phyloP scores from a whole-genome alignment of 805 yeast genomes.

The Candida montana region DNA sequence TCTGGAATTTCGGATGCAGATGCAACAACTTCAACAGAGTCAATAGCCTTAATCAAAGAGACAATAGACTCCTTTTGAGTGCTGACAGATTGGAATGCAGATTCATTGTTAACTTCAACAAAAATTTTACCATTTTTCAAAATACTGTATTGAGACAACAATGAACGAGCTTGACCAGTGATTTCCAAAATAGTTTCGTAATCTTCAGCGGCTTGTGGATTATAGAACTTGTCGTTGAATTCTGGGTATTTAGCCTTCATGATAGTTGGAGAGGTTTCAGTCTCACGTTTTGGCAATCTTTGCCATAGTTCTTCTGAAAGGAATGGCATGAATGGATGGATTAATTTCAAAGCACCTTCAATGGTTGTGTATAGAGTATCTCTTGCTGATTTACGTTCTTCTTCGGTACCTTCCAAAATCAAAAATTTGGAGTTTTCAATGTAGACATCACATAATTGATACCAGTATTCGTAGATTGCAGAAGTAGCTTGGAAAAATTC shows the following conservation, averaged over 20 bases:
- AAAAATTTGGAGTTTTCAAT: conserved; percentile 94
- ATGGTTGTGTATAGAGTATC: conserved; percentile 90
- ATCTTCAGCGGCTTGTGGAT: conserved; percentile 60
- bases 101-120: conserved; percentile 59
- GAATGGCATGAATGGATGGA: conserved; percentile 98
- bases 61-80: conserved; percentile 83
- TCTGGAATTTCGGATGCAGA: conserved; percentile 59
- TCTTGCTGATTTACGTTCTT: conserved; percentile 83
- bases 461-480: conserved; percentile 91
- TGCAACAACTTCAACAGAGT: conserved; percentile 60
- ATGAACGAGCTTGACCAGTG: conserved; percentile 87
- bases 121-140: conserved; percentile 82
- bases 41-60: conserved; percentile 88
- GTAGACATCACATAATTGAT: conserved; percentile 93
- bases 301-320: conserved; percentile 99
- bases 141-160: conserved; percentile 85
- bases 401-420: conserved; percentile 85
- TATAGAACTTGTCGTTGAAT: conserved; percentile 53
- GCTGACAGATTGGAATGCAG: conserved; percentile 45
- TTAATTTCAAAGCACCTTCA: conserved; percentile 84
- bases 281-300: conserved; percentile 83
- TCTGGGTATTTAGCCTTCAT: conserved; percentile 77
- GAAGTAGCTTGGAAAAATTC: conserved; percentile 87
- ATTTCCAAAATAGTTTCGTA: conserved; percentile 82
- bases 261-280: conserved; percentile 67